phyloP scores from a whole-genome alignment of 2,329 filamentous ascomycete species.

The Cytospora piceae region DNA sequence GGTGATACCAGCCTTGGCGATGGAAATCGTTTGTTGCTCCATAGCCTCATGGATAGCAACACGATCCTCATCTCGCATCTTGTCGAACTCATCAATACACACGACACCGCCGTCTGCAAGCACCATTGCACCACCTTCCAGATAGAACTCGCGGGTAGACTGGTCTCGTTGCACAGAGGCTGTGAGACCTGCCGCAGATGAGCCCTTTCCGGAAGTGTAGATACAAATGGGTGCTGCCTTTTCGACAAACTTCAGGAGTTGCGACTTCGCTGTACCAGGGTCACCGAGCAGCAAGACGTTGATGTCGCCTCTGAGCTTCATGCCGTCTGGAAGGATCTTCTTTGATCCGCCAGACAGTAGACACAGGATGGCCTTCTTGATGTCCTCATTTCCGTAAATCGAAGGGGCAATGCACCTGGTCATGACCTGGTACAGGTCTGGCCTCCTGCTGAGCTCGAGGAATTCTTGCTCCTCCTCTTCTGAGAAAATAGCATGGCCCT shows the following conservation, averaged over 20 bases:
- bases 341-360: slow-evolving; percentile 93
- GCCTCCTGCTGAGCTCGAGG: slow-evolving; percentile 82
- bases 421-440: slow-evolving; percentile 91
- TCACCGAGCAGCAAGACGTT: slow-evolving; percentile 97
- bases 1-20: slow-evolving; percentile 97
- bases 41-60: slow-evolving; percentile 99
- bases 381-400: slow-evolving; percentile 94
- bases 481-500: slow-evolving; percentile 81
- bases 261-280: slow-evolving; percentile 96
- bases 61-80: slow-evolving; percentile 97
- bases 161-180: slow-evolving; percentile 95
- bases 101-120: slow-evolving; percentile 95
- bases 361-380: slow-evolving; percentile 97
- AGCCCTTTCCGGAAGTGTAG: slow-evolving; percentile 98
- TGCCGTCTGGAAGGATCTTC: slow-evolving; percentile 95
- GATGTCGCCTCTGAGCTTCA: slow-evolving; percentile 97
- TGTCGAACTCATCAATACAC: slow-evolving; percentile 99
- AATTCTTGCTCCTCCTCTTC: slow-evolving; percentile 99
- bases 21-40: slow-evolving; percentile 99
- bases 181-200: slow-evolving; percentile 94
- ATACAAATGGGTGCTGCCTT: slow-evolving; percentile 96
- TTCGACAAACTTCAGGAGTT: slow-evolving; percentile 95
- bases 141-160: slow-evolving; percentile 91
- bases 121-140: slow-evolving; percentile 98
- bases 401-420: slow-evolving; percentile 93